These are phyloP conservation scores for Aspergillus kassunensis DNA, from an alignment of 495 filamentous ascomycete genomes.

Conservation along the genomic window DNA sequence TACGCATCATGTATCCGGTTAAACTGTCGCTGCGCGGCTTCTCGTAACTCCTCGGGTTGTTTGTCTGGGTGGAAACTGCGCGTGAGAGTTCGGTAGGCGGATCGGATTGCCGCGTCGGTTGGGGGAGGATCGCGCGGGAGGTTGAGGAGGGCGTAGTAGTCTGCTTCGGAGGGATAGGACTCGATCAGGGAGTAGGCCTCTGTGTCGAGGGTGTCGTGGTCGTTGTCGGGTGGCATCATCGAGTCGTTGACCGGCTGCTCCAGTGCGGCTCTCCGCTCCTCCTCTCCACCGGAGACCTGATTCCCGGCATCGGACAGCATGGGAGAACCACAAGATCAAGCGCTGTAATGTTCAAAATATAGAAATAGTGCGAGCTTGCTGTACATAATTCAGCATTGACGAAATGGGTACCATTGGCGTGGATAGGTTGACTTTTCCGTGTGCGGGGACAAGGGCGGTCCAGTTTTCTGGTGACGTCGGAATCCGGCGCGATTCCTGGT, in stretches of 20 bases:
- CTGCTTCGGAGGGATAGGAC: constrained; percentile 31
- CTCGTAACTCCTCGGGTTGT: constrained; percentile 45
- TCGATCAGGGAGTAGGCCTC: constrained; percentile 10
- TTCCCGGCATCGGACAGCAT: not conserved
- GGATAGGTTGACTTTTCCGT: not conserved
- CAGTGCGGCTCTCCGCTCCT: not conserved
- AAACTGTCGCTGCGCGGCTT: constrained; percentile 47
- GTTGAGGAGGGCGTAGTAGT: constrained; percentile 52
- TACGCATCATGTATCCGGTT: constrained; percentile 49
- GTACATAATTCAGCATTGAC: not conserved
- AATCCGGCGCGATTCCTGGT: not conserved
- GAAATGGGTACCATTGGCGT: not conserved
- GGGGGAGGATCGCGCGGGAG: constrained; percentile 42
- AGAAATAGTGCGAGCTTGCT: not conserved
- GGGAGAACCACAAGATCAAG: not conserved
- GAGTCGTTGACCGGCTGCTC: not conserved
- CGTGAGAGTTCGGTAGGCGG: constrained; percentile 48
- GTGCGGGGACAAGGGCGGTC: not conserved
- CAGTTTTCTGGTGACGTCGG: constrained; percentile 13
- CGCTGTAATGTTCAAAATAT: not conserved
- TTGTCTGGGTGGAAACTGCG: constrained; percentile 59
- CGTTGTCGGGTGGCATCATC: too few species aligned
- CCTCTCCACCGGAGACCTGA: not conserved
- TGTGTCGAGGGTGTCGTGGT: not conserved
- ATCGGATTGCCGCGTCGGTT: constrained; percentile 47